Evolutionary conservation across 2,329 filamentous ascomycete species (phyloP).

Genomic region (Talaromyces sp.): DNA sequence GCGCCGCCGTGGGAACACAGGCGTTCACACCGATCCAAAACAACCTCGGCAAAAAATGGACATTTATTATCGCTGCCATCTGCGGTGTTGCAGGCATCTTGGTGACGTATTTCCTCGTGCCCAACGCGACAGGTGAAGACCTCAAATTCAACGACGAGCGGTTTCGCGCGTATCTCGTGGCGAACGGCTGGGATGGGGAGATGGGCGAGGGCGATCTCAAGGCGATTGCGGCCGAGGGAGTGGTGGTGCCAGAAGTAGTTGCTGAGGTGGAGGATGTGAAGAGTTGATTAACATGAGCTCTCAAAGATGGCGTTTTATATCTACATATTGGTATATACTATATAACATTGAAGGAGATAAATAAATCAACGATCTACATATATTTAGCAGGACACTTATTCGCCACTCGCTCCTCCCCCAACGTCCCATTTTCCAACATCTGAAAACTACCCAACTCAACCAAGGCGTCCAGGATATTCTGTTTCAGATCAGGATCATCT

Average conservation of each 20-base stretch:
- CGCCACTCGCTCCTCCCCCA: neutral
- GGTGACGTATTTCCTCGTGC: constrained; percentile 47
- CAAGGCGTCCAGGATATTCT: neutral
- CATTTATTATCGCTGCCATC: constrained; percentile 51
- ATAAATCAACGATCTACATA: neutral
- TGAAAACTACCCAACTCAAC: neutral
- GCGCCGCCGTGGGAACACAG: constrained; percentile 49
- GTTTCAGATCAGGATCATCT: neutral
- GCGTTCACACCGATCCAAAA: constrained; percentile 47
- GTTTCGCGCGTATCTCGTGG: constrained; percentile 42
- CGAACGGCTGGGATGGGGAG: constrained; percentile 44
- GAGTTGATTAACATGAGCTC: neutral
- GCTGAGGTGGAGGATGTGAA: neutral
- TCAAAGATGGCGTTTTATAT: too few relatives aligned
- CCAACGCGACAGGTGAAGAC: constrained; percentile 44
- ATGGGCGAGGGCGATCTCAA: constrained; percentile 41
- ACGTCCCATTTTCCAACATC: neutral
- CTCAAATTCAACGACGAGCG: constrained; percentile 39
- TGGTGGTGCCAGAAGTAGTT: constrained; percentile 7
- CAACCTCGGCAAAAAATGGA: constrained; percentile 46
- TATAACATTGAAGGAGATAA: neutral
- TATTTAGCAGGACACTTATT: neutral
- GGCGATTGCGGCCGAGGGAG: constrained; percentile 26
- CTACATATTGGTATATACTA: neutral
- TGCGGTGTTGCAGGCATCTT: constrained; percentile 45